Evolutionary conservation across 345 rosid species (phyloP).

Genomic region (Moricandia arvensis): DNA sequence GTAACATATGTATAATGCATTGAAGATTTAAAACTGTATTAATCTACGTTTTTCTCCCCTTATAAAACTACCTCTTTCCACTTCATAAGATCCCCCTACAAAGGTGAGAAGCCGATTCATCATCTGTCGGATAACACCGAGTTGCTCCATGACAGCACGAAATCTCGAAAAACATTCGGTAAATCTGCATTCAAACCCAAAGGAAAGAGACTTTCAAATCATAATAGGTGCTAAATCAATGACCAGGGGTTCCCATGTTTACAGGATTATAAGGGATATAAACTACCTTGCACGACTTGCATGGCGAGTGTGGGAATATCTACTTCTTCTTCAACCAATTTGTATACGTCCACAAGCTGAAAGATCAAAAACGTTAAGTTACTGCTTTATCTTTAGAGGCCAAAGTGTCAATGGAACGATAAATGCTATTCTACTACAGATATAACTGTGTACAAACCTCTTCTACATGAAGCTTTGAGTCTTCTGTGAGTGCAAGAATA

Average conservation of each 20-base stretch:
- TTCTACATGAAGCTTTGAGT: constrained; percentile 88
- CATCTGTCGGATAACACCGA: constrained; percentile 64
- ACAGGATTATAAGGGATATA: too few relatives aligned
- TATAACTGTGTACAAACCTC: constrained; percentile 46
- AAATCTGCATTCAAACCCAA: constrained; percentile 50
- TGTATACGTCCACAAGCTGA: constrained; percentile 89
- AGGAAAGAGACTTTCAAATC: too few relatives aligned
- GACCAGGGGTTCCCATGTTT: too few relatives aligned
- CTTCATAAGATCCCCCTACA: constrained; percentile 13
- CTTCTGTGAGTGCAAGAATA: constrained; percentile 89
- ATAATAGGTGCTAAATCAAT: too few relatives aligned
- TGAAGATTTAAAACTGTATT: constrained; percentile 27
- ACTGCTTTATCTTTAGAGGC: constrained; percentile 3
- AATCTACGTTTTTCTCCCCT: constrained; percentile 16
- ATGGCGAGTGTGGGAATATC: constrained; percentile 70
- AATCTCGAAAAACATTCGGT: constrained; percentile 72
- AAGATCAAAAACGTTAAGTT: constrained; percentile 24
- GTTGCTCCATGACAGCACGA: constrained; percentile 79
- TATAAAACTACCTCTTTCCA: constrained; percentile 15
- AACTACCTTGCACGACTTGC: constrained; percentile 77
- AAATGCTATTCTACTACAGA: not conserved
- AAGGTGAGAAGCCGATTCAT: constrained; percentile 17
- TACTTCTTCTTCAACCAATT: constrained; percentile 75
- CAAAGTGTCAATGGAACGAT: not conserved
- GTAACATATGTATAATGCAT: constrained; percentile 2